Conservation (phyloP, 176 grass and related monocot species). For the Triticum turgidum region DNA sequence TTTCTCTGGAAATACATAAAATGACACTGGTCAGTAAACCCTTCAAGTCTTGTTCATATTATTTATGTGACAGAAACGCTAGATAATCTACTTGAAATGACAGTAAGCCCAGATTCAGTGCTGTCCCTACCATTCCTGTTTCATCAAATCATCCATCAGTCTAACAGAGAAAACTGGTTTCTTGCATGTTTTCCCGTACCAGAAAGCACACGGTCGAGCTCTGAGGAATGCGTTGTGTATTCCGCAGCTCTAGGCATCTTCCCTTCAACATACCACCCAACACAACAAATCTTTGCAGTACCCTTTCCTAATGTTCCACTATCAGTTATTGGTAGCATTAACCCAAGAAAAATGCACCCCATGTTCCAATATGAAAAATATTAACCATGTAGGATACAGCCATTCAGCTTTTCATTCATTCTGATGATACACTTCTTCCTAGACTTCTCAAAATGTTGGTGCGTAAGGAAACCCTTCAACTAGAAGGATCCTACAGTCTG, state of each 20-base stretch:
- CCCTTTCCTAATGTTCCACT: neutral
- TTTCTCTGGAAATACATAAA: constrained; percentile 68
- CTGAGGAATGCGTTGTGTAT: neutral
- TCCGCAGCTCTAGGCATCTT: constrained; percentile 10
- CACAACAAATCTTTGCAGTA: neutral
- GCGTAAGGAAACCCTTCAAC: neutral
- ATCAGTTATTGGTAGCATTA: neutral
- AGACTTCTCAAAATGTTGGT: neutral
- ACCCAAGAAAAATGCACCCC: neutral
- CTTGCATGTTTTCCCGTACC: neutral
- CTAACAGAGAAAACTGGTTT: neutral
- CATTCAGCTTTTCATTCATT: constrained; percentile 1
- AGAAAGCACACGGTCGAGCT: constrained; percentile 8
- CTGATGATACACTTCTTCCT: constrained; percentile 2
- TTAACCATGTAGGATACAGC: neutral
- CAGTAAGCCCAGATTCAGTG: neutral
- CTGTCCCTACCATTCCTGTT: neutral
- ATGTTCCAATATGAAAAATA: neutral
- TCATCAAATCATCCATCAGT: neutral
- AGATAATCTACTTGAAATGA: constrained; percentile 3
- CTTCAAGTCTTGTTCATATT: constrained; percentile 4
- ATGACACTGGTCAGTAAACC: constrained; percentile 29
- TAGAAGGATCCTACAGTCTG: neutral
- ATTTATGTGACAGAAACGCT: neutral
- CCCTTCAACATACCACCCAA: neutral